Base-by-base conservation (phyloP, 2,329 filamentous ascomycete genomes). In the Grosmannia huntii region DNA sequence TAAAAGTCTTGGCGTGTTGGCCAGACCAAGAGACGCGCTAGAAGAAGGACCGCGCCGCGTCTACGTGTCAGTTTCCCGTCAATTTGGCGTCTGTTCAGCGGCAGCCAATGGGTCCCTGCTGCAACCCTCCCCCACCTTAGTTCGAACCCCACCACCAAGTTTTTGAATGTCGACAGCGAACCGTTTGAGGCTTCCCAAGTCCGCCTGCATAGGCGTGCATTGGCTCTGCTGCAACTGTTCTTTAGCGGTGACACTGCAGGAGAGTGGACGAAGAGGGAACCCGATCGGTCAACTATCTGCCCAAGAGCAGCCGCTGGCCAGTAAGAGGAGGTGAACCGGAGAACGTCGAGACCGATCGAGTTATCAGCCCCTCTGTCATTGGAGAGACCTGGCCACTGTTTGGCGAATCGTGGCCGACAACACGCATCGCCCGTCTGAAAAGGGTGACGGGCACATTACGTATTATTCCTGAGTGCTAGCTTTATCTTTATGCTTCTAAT, bases 161-260 rank as follows among this genome's bases (percentile, higher is more conserved):
- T 57, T 50, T 56, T 41, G 41, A 59, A 57, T 62, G 65, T 66
- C 65, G 66, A 67, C 66, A 69, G 67, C 68, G 67, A 63, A 63
- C 61, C 62, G 57, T 59, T 62, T 62, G 23, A 16, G 11, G 9
- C 23, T 28, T 21, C 48, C 48, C 48, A 12, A 21, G 55, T 48
- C 38, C 48, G 33, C 27, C 46, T 52, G 55, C 36, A 56, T 55
- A 46, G 23, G 14, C 23, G n/a, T 41, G 54, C 44, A 41, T 28
- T 38, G 55, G 28, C 46, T 31, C 31, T 51, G 55, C 48, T 25
- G 50, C 50, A 36, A 10, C 36, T 38, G 49, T 36, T 12, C 12
- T 28, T 21, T 21, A 48, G 41, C n/a, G 53, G 48, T n/a, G 27
- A 27, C 53, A 27, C 36, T 46, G 23, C n/a, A 19, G 36, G 21